Evolutionary conservation across 805 yeast species (phyloP).

Genomic region (Saccharomycopsis malanga): DNA sequence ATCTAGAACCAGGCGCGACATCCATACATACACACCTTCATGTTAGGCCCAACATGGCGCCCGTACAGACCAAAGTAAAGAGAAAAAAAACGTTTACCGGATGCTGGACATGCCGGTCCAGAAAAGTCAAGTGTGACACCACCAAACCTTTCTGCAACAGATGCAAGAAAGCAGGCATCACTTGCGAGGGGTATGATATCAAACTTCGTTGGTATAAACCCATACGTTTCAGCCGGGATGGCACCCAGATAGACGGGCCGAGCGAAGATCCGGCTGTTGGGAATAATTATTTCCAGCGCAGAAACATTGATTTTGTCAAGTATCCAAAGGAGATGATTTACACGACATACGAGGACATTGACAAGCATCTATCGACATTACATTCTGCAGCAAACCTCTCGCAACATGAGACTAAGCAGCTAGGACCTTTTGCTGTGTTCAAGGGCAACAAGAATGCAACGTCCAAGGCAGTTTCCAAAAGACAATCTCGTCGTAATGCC

Average conservation of each 20-base stretch:
- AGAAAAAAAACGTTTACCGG: slow-evolving; percentile 76
- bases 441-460: slow-evolving; percentile 31
- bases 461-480: background rate
- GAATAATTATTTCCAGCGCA: slow-evolving; percentile 47
- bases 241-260: slow-evolving; percentile 16
- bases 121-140: slow-evolving; percentile 78
- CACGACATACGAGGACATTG: slow-evolving; percentile 77
- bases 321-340: slow-evolving; percentile 57
- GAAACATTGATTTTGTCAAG: slow-evolving; percentile 66
- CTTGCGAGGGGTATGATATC: slow-evolving; percentile 79
- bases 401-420: slow-evolving; percentile 41
- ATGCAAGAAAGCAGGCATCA: slow-evolving; percentile 58
- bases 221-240: slow-evolving; percentile 23
- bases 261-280: background rate
- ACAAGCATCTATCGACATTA: slow-evolving; percentile 55
- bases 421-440: slow-evolving; percentile 85
- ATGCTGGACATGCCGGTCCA: slow-evolving; percentile 77
- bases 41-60: background rate
- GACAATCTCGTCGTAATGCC: no score
- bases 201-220: slow-evolving; percentile 70
- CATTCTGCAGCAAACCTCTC: slow-evolving; percentile 38
- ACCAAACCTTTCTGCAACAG: slow-evolving; percentile 62
- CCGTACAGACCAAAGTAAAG: slow-evolving; percentile 21
- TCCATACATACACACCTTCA: no score
- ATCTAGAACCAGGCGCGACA: no score